A percentile compares a stretch with the other conserved stretches of the same genome.
Evolutionary conservation across 441 rosid species (phyloP).

Genomic region (Populus tomentosa): DNA sequence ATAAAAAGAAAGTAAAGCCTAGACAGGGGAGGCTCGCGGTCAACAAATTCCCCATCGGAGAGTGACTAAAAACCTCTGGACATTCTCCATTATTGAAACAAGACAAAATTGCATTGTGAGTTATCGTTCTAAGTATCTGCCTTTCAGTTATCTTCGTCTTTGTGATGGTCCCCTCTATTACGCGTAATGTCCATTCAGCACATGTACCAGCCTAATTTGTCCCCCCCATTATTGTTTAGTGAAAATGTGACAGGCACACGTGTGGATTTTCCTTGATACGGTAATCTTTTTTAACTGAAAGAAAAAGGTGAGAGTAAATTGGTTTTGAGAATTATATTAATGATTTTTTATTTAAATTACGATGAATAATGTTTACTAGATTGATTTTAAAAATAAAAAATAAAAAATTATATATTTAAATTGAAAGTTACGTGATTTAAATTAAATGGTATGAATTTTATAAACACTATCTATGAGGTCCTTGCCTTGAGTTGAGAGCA

Average conservation of each 20-base stretch:
- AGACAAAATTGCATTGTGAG: neutral
- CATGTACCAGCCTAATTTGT: neutral
- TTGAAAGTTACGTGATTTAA: no score
- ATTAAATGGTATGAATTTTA: no score
- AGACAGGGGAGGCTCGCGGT: neutral
- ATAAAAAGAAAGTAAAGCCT: no score
- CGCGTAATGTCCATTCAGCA: neutral
- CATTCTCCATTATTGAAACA: constrained; percentile 26
- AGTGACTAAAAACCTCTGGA: neutral
- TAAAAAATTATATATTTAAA: no score
- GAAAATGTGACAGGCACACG: neutral
- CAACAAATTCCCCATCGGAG: neutral
- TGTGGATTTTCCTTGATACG: neutral
- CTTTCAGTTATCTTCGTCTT: neutral
- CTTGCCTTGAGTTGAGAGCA: no score
- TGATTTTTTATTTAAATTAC: no score
- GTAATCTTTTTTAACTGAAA: no score
- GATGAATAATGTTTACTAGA: no score
- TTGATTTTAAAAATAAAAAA: no score
- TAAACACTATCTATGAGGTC: no score
- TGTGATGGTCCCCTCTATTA: neutral
- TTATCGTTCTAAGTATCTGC: neutral
- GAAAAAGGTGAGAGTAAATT: no score
- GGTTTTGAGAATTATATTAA: no score
- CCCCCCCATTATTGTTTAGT: neutral